Conservation (phyloP, 306 rosid species). For the Glycyrrhiza uralensis region DNA sequence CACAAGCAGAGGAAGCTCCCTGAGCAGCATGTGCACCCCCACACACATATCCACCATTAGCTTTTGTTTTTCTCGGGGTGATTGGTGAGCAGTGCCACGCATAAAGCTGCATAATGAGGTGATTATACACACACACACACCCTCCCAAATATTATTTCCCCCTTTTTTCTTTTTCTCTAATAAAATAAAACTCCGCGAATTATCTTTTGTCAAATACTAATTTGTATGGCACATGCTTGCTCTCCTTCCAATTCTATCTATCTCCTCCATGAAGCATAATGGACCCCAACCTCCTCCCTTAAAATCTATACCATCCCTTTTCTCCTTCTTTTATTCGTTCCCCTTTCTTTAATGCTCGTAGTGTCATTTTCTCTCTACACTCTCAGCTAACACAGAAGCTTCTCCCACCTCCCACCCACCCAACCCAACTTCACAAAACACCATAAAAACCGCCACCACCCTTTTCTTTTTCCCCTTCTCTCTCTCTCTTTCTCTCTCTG, state of each 20-base stretch:
- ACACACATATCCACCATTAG: conserved; percentile 25
- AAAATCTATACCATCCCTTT: conserved; percentile 32
- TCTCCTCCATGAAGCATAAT: conserved; percentile 20
- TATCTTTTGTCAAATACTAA: conserved; percentile 12
- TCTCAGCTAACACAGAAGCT: conserved; percentile 22
- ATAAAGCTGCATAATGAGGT: conserved; percentile 21
- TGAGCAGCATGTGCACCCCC: conserved; percentile 42
- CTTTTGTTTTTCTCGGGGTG: conserved; percentile 15
- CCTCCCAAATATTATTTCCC: too few relatives aligned
- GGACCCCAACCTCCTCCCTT: conserved; percentile 25
- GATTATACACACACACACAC: background rate
- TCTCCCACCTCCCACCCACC: conserved; percentile 12
- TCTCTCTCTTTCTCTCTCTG: background rate
- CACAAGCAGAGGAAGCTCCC: background rate
- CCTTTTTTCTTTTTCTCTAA: too few relatives aligned
- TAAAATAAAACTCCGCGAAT: background rate
- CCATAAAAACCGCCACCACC: background rate
- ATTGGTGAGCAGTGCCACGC: background rate
- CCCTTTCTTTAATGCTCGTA: conserved; percentile 28
- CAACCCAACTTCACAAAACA: conserved; percentile 1
- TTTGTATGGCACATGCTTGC: conserved; percentile 27
- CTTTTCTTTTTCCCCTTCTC: background rate
- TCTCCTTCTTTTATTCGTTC: conserved; percentile 16
- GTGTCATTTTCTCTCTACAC: conserved; percentile 26
- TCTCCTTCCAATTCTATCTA: conserved; percentile 8